Base-by-base conservation (phyloP, 805 yeast species). In the Saturnispora hagleri region DNA sequence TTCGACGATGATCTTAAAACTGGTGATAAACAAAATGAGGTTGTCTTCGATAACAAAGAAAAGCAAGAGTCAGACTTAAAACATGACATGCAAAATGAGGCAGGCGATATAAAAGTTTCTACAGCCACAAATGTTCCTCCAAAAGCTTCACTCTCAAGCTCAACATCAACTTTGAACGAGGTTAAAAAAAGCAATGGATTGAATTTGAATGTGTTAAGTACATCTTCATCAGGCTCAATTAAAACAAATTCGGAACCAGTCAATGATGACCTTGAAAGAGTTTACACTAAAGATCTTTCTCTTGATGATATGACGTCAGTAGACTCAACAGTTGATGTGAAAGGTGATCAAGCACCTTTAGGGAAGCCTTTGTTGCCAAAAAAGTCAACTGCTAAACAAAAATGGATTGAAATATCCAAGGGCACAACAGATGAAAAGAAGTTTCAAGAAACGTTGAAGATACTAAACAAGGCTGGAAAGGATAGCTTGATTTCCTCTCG, bases 401-500 rank as follows among this genome's bases (percentile, higher is more conserved):
- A 55, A 51, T 56, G 73, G 73, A 60, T 66, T 59, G 33, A 46
- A 10, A 46, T 46, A 2, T 48, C 60, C 34, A 50, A 52, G 52
- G 48, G 24, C 22, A 18, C 42, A 38, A 15, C 9, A 18, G 24
- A 68, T n/a, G 26, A 22, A 27, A n/a, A 28, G 22, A 15, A n/a
- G 9, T 24, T 15, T 2, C 34, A 27, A 3, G 35, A 27, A 1
- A n/a, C 15, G 8, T 5, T 43, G 27, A 60, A 51, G 51, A 33
- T 59, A 48, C 46, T 67, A 49, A 9, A 58, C 2, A 57, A 61
- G 13, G 66, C 66, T 50, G 72, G 75, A 38, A 76, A 77, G 52
- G 75, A 80, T 55, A 85, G 79, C 61, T 70, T 88, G 55, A 70
- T 87, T 36, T 74, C 81, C 46, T 75, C 81, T 46, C 75, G 88